Base-by-base conservation (phyloP, 495 filamentous ascomycete species). In the Penicillium atrosanguineum region DNA sequence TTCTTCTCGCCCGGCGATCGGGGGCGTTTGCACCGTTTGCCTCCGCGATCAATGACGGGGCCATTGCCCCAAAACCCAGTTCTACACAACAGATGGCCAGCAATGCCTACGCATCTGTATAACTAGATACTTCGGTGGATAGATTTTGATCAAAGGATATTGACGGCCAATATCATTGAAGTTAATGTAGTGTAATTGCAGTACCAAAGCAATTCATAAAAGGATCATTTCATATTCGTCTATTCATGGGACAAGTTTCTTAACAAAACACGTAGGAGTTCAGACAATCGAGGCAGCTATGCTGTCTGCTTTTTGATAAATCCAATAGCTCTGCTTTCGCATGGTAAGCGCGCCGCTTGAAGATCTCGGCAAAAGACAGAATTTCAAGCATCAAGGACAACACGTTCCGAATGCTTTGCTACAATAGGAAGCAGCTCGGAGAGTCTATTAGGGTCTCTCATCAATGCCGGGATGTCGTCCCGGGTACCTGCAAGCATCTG, bases 371-470 rank as follows among this genome's bases (percentile, higher is more conserved):
- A 7, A 36, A 25, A 2, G 15, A 4, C 12, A n/a, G 18, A 16
- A n/a, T 39, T 18, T 64, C 29, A 67, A n/a, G 11, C 48, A 29
- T 29, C 55, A 12, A 70, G 61, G 28, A 50, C 46, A 7, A 79
- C 61, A 36, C 71, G 71, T 51, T 84, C 83, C 45, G 79, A 57
- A 21, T 59, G 75, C 56, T 72, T 72, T 19, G 88, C 87, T 31
- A 91, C 83, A 19, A 88, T 65, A 15, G 88, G 88, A 39, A 96
- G 69, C 47, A 94, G 65, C 44, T 87, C 81, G 11, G 82, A 86
- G 21, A 97, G 66, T 53, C 81, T 76, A 59, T 96, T 95, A 7
- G 91, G 80, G 69, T 97, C 93, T 57, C 93, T 79, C 72, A 97
- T 77, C 15, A 87, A 80, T 14, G 87, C 79, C 2, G 90, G 87